Evolutionary conservation across 306 rosid species (phyloP), one percentile per base, ranked within the genome.

Genomic region (Medicago truncatula): DNA sequence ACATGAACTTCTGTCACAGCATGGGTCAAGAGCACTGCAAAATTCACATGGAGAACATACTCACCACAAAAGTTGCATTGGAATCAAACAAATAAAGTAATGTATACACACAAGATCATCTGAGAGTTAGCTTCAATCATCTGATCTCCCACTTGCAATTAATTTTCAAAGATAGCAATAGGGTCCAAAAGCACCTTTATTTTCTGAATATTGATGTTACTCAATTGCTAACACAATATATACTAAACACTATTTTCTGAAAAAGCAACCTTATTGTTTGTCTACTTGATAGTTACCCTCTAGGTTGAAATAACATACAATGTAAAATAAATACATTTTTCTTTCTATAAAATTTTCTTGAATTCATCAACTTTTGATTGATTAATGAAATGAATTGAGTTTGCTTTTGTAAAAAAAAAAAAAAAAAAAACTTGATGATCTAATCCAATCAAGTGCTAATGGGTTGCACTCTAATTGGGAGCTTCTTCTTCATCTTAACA

Each of bases 401-500:
- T 34, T 34, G 7, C 38, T 34, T 34, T 34, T 34, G 38, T 34
- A 2, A 4, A 31, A 31, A 31, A 34, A 34, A 0, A 34, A 34
- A 0, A 34, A 34, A 34, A 4, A 0, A 34, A 5, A 34, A 4
- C 17, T 38, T 81, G 62, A 60, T 17, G 70, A 40, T 66, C 43
- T 73, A 72, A 71, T 59, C 79, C 44, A 67, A 60, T 74, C 61
- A 78, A 5, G 20, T 3, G 16, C 44, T 57, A 60, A 78, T 86
- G 43, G 89, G 69, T 74, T 80, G 82, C 67, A 92, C 87, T 2
- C 36, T 59, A 69, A 92, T 75, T 56, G 97, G 97, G 18, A 89
- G 87, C 83, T 88, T 89, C 71, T 82, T 87, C 86, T 84, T 92
- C 97, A 92, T 85, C 87, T 92, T 92, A 54, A 92, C 96, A 0